Conservation (phyloP, 495 filamentous ascomycete genomes). For the Acidiella bohemica region DNA sequence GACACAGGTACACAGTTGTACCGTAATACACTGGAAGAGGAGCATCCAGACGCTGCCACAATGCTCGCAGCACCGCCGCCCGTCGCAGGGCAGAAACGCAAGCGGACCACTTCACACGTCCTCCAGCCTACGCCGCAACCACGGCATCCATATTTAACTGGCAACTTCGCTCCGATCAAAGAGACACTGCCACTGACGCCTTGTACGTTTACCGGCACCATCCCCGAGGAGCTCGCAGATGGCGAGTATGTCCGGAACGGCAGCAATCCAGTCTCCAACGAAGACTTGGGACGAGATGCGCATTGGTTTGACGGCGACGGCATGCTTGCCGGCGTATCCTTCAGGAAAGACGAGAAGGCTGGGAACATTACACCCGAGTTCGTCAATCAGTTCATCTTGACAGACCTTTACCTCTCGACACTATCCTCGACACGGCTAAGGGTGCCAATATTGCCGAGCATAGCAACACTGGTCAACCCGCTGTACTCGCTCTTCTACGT, state of each 20-base stretch:
- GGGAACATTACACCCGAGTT: slow-evolving; percentile 40
- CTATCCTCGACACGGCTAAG: slow-evolving; percentile 30
- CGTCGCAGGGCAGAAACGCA: slow-evolving; percentile 20
- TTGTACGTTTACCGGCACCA: slow-evolving; percentile 39
- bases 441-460: slow-evolving; percentile 45
- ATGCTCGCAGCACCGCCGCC: slow-evolving; percentile 6
- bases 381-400: slow-evolving; percentile 50
- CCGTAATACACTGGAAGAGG: too few species aligned
- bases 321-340: slow-evolving; percentile 52
- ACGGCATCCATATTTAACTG: slow-evolving; percentile 31
- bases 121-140: slow-evolving; percentile 14
- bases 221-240: slow-evolving; percentile 46
- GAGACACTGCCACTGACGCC: slow-evolving; percentile 34
- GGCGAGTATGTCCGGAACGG: slow-evolving; percentile 60
- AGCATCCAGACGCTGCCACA: too few species aligned
- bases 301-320: slow-evolving; percentile 65
- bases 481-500: slow-evolving; percentile 32
- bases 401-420: slow-evolving; percentile 44
- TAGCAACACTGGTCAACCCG: slow-evolving; percentile 45
- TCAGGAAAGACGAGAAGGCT: slow-evolving; percentile 28
- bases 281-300: slow-evolving; percentile 39
- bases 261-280: slow-evolving; percentile 48
- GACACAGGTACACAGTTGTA: too few species aligned
- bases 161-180: slow-evolving; percentile 52
- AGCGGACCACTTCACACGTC: slow-evolving; percentile 11